Evolutionary conservation across 176 grass and related monocot species (phyloP), one percentile per base, ranked within the genome.

Genomic region (Otatea glauca): DNA sequence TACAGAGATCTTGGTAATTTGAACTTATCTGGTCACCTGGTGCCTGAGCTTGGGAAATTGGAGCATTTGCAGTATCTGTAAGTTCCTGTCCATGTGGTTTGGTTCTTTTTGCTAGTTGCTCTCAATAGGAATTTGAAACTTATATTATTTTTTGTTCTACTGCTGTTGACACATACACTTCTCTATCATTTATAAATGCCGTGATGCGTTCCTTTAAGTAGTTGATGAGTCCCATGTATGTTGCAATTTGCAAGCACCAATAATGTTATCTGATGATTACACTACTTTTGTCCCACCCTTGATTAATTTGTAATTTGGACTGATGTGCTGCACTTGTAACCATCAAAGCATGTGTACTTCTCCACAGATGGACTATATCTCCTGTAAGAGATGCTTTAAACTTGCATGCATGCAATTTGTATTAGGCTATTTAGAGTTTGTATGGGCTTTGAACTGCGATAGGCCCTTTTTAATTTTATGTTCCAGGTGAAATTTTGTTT

Each of bases 51-150:
- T 85, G 94, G 90, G 6, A 94, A 92, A 75, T 44, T 97, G 81
- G 90, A 97, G 83, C 88, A 92, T 81, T 77, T 97, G 67, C 92
- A 97, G 69, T 97, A 97, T 44, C 86, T 97, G 94, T 97, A 94
- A 97, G 94, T 71, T 81, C 68, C 81, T 54, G 44, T 78, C n/a
- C 44, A 87, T 55, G 45, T 64, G 18, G 7, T 81, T 29, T 76
- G 3, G 16, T 80, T 79, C 42, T 64, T 51, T 48, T 48, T 87
- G 51, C 62, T 87, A 45, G 29, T 45, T 75, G 20, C 78, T 68
- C 50, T 17, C 13, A 51, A 56, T 68, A 29, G 16, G 50, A 60
- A 13, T 12, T 18, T 41, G 5, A 45, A 25, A 44, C 34, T 35
- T 48, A 15, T 35, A 9, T 18, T 70, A 39, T 18, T 63, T 63